These are phyloP conservation scores for Phytophthora pini DNA, from an alignment of 352 stramenopile species.

Conservation along the genomic window DNA sequence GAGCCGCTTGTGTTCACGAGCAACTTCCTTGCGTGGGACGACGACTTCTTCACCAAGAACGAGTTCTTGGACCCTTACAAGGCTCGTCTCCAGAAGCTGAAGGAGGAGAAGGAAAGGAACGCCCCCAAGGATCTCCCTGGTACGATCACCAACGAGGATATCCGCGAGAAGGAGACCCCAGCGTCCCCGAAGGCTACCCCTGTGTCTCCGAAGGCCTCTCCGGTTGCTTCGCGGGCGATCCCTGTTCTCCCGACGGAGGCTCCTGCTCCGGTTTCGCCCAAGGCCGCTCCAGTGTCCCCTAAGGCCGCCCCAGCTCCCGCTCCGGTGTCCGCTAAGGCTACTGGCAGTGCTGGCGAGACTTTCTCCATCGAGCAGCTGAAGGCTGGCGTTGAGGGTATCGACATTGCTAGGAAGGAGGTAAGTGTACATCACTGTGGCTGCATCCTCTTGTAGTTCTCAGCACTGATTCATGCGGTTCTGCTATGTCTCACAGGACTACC, in stretches of 20 bases:
- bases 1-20: conserved; percentile 92
- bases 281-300: conserved; percentile 17
- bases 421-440: conserved; percentile 11
- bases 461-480: conserved; percentile 28
- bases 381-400: conserved; percentile 79
- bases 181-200: conserved; percentile 10
- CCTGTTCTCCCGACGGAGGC: conserved; percentile 35
- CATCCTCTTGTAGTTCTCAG: conserved; percentile 23
- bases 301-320: conserved; percentile 19
- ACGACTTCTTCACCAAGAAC: conserved; percentile 78
- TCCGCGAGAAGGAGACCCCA: conserved; percentile 38
- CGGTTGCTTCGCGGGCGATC: conserved; percentile 12
- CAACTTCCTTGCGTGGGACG: conserved; percentile 93
- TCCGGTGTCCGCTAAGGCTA: conserved; percentile 34
- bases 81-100: conserved; percentile 77
- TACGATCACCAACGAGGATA: conserved; percentile 60
- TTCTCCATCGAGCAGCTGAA: conserved; percentile 76
- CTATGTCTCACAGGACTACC: conserved; percentile 48
- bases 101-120: conserved; percentile 83
- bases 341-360: conserved; percentile 40
- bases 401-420: conserved; percentile 80
- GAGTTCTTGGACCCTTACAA: conserved; percentile 93
- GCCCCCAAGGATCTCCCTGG: conserved; percentile 58
- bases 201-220: conserved; percentile 16
- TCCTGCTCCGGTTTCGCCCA: conserved; percentile 21